phyloP scores from a whole-genome alignment of 306 rosid species.

The Malus sylvestris region DNA sequence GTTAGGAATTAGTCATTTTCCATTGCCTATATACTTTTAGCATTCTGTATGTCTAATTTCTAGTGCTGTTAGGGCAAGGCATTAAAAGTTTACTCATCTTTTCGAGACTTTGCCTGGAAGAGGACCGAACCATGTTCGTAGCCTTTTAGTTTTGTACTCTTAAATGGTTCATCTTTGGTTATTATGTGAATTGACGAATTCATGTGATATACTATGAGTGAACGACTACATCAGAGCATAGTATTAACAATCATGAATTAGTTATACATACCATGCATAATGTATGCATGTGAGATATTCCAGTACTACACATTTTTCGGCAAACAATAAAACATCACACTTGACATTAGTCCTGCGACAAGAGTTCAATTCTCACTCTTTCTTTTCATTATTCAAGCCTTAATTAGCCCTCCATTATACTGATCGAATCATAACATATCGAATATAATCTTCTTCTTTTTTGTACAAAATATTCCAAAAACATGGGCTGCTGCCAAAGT shows the following conservation, averaged over 20 bases:
- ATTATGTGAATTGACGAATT: neutral
- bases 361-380: too few species aligned
- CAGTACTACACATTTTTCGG: neutral
- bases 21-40: constrained; percentile 2
- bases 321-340: neutral
- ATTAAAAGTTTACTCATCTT: neutral
- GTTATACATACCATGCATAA: too few species aligned
- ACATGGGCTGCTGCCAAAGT: neutral
- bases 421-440: too few species aligned
- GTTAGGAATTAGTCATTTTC: constrained; percentile 55
- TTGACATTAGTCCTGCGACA: too few species aligned
- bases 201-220: neutral
- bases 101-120: neutral
- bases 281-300: too few species aligned
- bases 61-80: neutral
- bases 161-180: neutral
- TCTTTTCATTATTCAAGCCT: too few species aligned
- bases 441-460: neutral
- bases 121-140: neutral
- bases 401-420: too few species aligned
- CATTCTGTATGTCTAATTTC: constrained; percentile 1
- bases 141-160: neutral
- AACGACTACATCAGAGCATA: too few species aligned
- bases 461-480: neutral
- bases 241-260: too few species aligned